Evolutionary conservation across 116 monocot genomes (phyloP).

Genomic region (Cymodocea nodosa): DNA sequence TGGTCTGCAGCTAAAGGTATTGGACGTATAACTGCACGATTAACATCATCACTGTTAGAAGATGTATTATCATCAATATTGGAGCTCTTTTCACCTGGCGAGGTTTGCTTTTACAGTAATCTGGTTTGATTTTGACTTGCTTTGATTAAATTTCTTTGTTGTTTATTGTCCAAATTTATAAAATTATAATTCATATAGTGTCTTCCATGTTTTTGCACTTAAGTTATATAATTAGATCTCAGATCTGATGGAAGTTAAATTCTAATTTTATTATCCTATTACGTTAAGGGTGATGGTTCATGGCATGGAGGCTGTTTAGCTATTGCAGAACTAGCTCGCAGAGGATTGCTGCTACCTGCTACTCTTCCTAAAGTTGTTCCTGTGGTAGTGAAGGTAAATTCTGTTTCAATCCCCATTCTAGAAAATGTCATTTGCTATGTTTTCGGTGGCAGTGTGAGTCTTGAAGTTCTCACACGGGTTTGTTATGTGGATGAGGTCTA

Average conservation of each 20-base stretch:
- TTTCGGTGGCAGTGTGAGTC: no score
- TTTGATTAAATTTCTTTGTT: background rate
- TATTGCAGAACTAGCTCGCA: constrained; percentile 88
- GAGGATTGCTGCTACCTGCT: constrained; percentile 77
- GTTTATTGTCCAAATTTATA: background rate
- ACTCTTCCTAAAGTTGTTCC: constrained; percentile 86
- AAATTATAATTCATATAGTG: background rate
- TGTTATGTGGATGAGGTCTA: no score
- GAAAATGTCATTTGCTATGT: background rate
- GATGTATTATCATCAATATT: constrained; percentile 83
- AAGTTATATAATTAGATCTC: background rate
- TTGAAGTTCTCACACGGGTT: no score
- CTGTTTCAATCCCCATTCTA: background rate
- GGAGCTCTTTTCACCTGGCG: constrained; percentile 80
- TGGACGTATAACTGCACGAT: constrained; percentile 75
- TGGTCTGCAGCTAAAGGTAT: constrained; percentile 99
- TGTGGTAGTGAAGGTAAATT: constrained; percentile 58
- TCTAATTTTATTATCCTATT: background rate
- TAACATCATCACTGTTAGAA: constrained; percentile 64
- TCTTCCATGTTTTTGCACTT: background rate
- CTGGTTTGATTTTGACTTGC: constrained; percentile 1
- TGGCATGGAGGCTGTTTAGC: constrained; percentile 99
- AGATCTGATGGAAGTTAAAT: background rate
- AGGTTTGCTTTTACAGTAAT: constrained; percentile 39
- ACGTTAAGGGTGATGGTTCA: constrained; percentile 87